phyloP scores from a whole-genome alignment of 148 eudicot genomes.

The Agrostemma githago region DNA sequence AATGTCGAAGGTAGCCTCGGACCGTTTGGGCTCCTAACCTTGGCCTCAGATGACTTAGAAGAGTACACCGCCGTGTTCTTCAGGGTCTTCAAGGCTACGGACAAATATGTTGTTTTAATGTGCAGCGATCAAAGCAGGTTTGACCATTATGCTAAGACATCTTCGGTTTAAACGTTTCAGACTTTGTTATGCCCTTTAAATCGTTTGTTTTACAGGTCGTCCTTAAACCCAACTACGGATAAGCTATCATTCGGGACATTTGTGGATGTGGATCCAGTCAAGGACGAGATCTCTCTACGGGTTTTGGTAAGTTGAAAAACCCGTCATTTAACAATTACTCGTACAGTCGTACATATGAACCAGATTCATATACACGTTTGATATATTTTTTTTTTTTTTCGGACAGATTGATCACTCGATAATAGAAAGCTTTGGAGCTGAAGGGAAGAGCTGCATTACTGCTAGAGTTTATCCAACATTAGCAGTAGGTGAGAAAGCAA shows the following conservation, averaged over 20 bases:
- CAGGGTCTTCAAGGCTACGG: slow-evolving; percentile 27
- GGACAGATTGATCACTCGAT: slow-evolving; percentile 62
- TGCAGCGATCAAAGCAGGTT: slow-evolving; percentile 38
- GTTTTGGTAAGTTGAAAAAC: slow-evolving; percentile 21
- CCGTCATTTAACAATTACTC: not conserved
- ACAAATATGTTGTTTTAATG: slow-evolving; percentile 34
- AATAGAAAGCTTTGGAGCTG: slow-evolving; percentile 57
- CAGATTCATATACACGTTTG: not conserved
- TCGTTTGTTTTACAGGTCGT: slow-evolving; percentile 29
- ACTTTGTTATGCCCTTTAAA: too few species aligned
- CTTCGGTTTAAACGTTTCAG: too few species aligned
- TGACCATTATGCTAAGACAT: not conserved
- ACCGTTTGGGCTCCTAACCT: slow-evolving; percentile 34
- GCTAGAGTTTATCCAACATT: slow-evolving; percentile 59
- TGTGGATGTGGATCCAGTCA: slow-evolving; percentile 47
- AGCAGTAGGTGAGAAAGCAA: slow-evolving; percentile 40
- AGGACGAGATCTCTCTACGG: slow-evolving; percentile 35
- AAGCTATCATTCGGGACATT: slow-evolving; percentile 50
- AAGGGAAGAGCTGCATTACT: slow-evolving; percentile 56
- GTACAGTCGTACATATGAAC: not conserved
- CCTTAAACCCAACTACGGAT: slow-evolving; percentile 36
- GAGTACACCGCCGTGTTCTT: slow-evolving; percentile 41
- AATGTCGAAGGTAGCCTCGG: slow-evolving; percentile 26
- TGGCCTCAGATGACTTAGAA: slow-evolving; percentile 29
- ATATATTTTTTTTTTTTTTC: not conserved